Conservation (phyloP, 2,329 filamentous ascomycete genomes). For the Colletotrichum chrysophilum region DNA sequence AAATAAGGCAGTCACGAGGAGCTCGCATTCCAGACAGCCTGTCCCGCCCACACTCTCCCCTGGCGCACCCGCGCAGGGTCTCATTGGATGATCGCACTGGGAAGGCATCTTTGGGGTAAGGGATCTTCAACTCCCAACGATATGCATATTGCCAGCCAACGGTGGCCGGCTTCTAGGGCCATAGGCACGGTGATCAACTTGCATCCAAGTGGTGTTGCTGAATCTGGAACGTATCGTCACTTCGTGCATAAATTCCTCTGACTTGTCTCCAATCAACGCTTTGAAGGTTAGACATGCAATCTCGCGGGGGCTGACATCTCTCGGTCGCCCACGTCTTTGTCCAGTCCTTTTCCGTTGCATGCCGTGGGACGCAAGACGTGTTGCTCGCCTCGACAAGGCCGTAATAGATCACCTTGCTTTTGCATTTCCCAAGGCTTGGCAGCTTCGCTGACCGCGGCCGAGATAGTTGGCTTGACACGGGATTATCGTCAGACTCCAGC, state of each 20-base stretch:
- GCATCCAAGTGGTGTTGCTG: background rate
- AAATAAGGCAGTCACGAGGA: constrained; percentile 6
- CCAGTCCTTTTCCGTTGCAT: background rate
- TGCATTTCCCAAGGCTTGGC: background rate
- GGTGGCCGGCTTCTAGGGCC: background rate
- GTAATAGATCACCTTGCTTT: background rate
- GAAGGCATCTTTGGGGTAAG: background rate
- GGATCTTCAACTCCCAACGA: background rate
- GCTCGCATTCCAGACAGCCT: background rate
- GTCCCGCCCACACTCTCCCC: background rate
- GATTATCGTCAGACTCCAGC: background rate
- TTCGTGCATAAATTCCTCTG: background rate
- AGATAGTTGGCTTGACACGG: background rate
- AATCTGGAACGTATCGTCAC: background rate
- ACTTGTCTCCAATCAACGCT: background rate
- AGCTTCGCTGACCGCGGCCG: background rate
- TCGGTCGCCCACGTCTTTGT: background rate
- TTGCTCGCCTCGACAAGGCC: background rate
- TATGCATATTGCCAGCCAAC: background rate
- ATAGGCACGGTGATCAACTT: background rate
- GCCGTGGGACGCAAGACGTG: background rate
- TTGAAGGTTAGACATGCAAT: background rate
- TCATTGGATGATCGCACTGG: background rate
- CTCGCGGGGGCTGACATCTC: background rate
- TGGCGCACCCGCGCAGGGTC: background rate